Base-by-base conservation (phyloP, 2,329 filamentous ascomycete genomes). In the Neofusicoccum sp. region DNA sequence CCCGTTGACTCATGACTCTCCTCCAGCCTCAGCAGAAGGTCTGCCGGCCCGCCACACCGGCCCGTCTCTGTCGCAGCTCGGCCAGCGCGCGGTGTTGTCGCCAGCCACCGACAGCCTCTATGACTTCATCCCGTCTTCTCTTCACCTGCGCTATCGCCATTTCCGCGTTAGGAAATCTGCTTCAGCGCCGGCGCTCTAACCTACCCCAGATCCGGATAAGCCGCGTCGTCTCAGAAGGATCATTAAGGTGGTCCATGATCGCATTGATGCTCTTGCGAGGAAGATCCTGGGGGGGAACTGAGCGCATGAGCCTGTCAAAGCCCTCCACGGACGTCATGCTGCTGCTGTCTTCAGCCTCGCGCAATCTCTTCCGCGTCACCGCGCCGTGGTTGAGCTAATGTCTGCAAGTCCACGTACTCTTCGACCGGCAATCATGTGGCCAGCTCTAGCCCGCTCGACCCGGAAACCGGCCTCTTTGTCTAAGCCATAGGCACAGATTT, bases 31-130 rank as follows among this genome's bases (percentile, higher is more conserved):
- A 34, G 33, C 56, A 24, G 28, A 48, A 16, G 34, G 24, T 31
- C 31, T 48, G 31, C 36, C 53, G 28, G 60, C 51, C 45, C 8
- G 45, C 41, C 34, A 40, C 57, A 31, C 33, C 54, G 11, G 34
- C 58, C 24, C 40, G 49, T 41, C 61, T 51, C n/a, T 43, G 58
- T 24, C 40, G 62, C 47, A 34, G 49, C 47, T 31, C 49, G 20
- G 60, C 31, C 28, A 12, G n/a, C 28, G 16, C 14, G 34, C 16
- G 48, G 33, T 54, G 48, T 40, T 38, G 34, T 38, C 20, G 34
- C 48, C 31, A 20, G 31, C 20, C 31, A 20, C 9, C 28, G 30
- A 16, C 31, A 30, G 34, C 34, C 31, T 51, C 48, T 1, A 33
- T 56, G 51, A 56, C 51, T 40, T 56, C 49, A 56, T 33, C 51